Percentiles rank a stretch among this genome's conserved stretches.
These are phyloP conservation scores for Pseudisothecium myosuroides DNA, from an alignment of 225 moss, liverwort and hornwort genomes.

Conservation along the genomic window DNA sequence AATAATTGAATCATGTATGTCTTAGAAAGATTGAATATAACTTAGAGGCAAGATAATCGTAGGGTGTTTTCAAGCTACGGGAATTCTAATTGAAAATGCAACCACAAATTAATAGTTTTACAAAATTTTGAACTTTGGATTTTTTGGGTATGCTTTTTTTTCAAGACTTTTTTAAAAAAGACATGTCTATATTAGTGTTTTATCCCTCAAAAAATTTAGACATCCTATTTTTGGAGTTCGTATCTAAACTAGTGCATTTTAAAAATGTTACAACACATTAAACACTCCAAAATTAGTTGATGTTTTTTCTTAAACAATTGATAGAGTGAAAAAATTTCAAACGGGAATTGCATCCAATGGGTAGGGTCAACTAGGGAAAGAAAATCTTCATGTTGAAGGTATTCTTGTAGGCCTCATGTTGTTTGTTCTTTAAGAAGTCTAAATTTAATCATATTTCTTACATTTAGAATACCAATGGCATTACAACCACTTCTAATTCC, in stretches of 20 bases:
- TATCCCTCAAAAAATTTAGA: background rate
- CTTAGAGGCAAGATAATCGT: background rate
- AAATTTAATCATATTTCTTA: no score
- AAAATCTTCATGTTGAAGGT: background rate
- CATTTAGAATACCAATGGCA: background rate
- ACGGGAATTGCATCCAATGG: background rate
- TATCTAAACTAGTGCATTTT: background rate
- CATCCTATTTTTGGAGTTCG: background rate
- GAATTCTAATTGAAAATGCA: background rate
- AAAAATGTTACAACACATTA: background rate
- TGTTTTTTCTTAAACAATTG: no score
- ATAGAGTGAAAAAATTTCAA: background rate
- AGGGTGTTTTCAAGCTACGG: background rate
- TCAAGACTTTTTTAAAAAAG: rapidly evolving
- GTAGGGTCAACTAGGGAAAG: no score
- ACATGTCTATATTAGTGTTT: rapidly evolving
- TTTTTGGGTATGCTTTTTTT: rapidly evolving
- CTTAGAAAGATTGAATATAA: background rate
- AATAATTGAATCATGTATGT: background rate
- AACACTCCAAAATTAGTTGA: background rate
- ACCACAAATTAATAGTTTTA: background rate
- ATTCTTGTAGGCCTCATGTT: no score
- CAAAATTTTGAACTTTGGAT: rapidly evolving
- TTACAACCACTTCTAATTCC: background rate
- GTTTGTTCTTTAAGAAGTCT: background rate